Base-by-base conservation (phyloP, 129 eudicot genomes). In the Calendula officinalis region DNA sequence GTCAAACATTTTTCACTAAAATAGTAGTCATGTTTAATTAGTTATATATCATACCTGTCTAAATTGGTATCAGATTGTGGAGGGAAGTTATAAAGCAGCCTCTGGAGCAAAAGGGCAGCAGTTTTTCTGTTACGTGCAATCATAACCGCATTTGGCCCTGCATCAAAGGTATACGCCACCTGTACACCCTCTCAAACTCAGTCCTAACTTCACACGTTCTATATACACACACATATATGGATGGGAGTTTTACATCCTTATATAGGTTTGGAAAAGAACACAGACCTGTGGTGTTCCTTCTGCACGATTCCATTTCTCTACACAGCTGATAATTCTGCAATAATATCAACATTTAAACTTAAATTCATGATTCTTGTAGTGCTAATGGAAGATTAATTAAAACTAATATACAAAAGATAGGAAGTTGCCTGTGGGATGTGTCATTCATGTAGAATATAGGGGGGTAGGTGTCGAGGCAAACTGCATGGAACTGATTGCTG, bases 401-500 rank as follows among this genome's bases (percentile, higher is more conserved):
- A 22, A 6, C 36, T 45, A 50, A 34, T 27, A 56, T 17, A 39
- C 16, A 73, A 16, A 16, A 57, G 33, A 10, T 14, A 47, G 58
- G 52, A 51, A 84, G 81, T 79, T 75, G 75, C 97, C 91, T 88
- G 43, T 94, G 99, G 59, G 99, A 94, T 76, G 99, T 94, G 68
- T 94, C 97, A 55, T 94, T 89, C 95, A 94, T 89, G 82, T 94
- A 94, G 73, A 83, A 89, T 66, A 94, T 86, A 30, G 95, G 99
- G 33, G 99, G 99, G 40, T 69, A 69, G 0, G 99, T 94, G 74
- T 94, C 99, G 12, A 94, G 84, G 81, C 99, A 94, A 62, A 89
- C 90, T 15, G 99, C 99, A 78, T 94, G 99, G 69, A 94, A 94
- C 78, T 94, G 99, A 66, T 94, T 89, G 75, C 99, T 94, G 70